Conservation (phyloP, 805 yeast genomes). For the Nakazawaea wickerhamii region DNA sequence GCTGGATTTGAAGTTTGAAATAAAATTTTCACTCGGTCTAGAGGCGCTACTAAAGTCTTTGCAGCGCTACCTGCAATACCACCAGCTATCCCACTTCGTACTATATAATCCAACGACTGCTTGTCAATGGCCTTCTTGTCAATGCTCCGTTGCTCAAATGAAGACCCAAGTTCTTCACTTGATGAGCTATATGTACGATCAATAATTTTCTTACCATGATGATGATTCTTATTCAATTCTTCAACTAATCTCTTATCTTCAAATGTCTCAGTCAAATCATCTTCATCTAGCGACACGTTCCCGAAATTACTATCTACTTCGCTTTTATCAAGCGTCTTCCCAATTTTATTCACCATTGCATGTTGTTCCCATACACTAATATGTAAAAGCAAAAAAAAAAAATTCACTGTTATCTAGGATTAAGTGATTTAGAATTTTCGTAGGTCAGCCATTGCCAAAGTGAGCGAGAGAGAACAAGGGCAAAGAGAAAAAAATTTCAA, state of each 20-base stretch:
- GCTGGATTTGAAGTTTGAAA: slow-evolving; percentile 95
- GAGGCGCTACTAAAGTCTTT: slow-evolving; percentile 89
- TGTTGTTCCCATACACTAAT: neutral
- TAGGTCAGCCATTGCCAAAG: neutral
- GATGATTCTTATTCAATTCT: slow-evolving; percentile 10
- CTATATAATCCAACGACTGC: slow-evolving; percentile 68
- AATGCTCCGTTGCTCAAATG: neutral
- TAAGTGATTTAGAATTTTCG: neutral
- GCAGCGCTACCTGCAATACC: slow-evolving; percentile 97
- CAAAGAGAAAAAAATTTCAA: too few relatives aligned
- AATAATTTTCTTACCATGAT: slow-evolving; percentile 5
- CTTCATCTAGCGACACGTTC: slow-evolving; percentile 9
- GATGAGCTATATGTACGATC: neutral
- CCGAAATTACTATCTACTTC: neutral
- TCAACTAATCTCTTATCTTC: slow-evolving; percentile 3
- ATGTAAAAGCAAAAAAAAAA: neutral
- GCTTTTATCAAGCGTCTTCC: neutral
- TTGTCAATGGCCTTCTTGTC: slow-evolving; percentile 42
- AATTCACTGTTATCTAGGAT: too few relatives aligned
- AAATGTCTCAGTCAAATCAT: slow-evolving; percentile 6
- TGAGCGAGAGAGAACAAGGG: neutral
- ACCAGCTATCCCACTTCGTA: slow-evolving; percentile 87
- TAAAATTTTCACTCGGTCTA: slow-evolving; percentile 89
- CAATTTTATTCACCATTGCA: slow-evolving; percentile 5
- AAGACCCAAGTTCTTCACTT: neutral